phyloP scores from a whole-genome alignment of 768 basidiomycete genomes.

The Mycena albidolilacea region DNA sequence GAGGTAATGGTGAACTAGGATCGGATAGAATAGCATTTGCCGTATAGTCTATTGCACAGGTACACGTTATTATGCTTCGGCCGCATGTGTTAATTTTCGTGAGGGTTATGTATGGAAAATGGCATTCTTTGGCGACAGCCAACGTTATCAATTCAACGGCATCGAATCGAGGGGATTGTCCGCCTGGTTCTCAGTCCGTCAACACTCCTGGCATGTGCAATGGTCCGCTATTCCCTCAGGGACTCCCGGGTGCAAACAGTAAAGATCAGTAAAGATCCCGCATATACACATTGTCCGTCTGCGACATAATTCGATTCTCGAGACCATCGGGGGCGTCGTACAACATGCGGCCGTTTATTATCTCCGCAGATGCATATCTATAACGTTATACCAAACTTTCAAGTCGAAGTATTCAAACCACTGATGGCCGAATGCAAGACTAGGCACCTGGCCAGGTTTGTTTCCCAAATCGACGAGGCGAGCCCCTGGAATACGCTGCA shows the following conservation, averaged over 20 bases:
- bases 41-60: too few relatives aligned
- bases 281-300: not conserved
- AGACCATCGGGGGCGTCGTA: not conserved
- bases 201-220: not conserved
- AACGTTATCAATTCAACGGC: not conserved
- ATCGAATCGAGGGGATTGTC: not conserved
- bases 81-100: too few relatives aligned
- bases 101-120: not conserved
- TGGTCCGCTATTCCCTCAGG: not conserved
- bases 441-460: constrained; percentile 43
- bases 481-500: constrained; percentile 41
- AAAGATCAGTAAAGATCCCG: not conserved
- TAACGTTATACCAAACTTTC: constrained; percentile 43
- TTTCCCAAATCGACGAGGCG: constrained; percentile 42
- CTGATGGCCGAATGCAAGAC: constrained; percentile 46
- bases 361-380: constrained; percentile 41
- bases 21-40: too few relatives aligned
- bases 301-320: not conserved
- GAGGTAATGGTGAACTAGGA: too few relatives aligned
- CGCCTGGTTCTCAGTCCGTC: not conserved
- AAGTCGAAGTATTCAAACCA: constrained; percentile 49
- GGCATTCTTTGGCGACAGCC: not conserved
- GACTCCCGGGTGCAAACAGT: not conserved
- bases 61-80: not conserved
- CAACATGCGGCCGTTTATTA: not conserved